Conservation (phyloP, 345 rosid species). For the Pelargonium nanum region DNA sequence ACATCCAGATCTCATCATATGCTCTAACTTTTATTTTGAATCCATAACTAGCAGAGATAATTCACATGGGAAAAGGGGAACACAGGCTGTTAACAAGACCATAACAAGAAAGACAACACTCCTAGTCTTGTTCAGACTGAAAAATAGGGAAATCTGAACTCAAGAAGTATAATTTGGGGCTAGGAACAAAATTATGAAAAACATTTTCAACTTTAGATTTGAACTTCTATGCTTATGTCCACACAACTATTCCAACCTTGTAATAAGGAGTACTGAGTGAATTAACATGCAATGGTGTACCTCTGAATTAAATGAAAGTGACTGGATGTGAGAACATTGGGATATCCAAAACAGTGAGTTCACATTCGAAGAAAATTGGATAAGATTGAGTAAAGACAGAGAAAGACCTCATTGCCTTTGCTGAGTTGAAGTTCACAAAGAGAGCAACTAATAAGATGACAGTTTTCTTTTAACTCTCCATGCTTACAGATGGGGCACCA, state of each 20-base stretch:
- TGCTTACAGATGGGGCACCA: conserved; percentile 92
- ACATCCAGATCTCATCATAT: too few relatives aligned
- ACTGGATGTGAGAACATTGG: background rate
- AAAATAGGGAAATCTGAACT: too few relatives aligned
- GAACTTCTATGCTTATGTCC: background rate
- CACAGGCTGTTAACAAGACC: too few relatives aligned
- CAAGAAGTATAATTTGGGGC: too few relatives aligned
- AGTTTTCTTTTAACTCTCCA: conserved; percentile 66
- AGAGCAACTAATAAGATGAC: conserved; percentile 41
- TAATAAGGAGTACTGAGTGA: background rate
- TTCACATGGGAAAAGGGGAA: background rate
- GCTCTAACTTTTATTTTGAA: too few relatives aligned
- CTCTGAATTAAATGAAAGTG: background rate
- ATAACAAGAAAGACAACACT: background rate
- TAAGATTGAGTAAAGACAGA: background rate
- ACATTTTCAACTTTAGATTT: too few relatives aligned
- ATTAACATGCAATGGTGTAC: background rate
- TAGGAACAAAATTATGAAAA: too few relatives aligned
- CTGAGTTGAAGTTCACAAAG: conserved; percentile 55
- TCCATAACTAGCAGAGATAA: background rate
- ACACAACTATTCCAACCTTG: background rate
- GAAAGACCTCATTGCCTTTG: conserved; percentile 53
- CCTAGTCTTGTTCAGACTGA: too few relatives aligned
- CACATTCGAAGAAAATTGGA: background rate
- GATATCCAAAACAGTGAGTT: background rate